A percentile compares a stretch with the other conserved stretches of the same genome.
phyloP scores from a whole-genome alignment of 306 rosid species.

The Pterocarpus santalinus region DNA sequence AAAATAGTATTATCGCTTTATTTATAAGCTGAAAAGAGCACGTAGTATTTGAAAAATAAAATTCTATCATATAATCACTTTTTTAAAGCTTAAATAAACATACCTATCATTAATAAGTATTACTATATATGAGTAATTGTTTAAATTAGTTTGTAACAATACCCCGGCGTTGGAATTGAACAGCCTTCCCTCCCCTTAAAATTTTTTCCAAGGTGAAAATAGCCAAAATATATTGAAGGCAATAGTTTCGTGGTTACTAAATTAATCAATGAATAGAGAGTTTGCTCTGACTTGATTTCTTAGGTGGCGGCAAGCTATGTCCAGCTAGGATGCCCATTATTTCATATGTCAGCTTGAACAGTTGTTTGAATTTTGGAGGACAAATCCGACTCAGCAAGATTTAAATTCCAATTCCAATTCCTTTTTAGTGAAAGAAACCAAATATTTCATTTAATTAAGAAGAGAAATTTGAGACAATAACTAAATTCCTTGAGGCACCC shows the following conservation, averaged over 20 bases:
- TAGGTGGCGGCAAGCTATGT: conserved; percentile 4
- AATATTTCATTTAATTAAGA: conserved; percentile 9
- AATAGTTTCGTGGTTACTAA: neutral
- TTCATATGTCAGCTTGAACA: conserved; percentile 43
- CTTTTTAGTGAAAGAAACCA: neutral
- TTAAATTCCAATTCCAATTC: conserved; percentile 44
- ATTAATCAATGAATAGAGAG: neutral
- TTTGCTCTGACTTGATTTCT: neutral
- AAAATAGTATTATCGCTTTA: too few species aligned
- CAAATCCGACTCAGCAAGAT: conserved; percentile 51
- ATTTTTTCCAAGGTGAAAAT: neutral
- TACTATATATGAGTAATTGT: neutral
- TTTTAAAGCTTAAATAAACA: neutral
- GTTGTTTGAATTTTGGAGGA: conserved; percentile 68
- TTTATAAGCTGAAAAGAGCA: too few species aligned
- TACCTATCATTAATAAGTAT: too few species aligned
- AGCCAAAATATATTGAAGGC: neutral
- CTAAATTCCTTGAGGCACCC: conserved; percentile 49
- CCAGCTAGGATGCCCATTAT: conserved; percentile 22
- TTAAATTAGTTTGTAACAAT: neutral
- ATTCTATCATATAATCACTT: too few species aligned
- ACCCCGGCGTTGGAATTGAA: neutral
- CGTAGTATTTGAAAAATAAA: too few species aligned
- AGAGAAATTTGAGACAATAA: conserved; percentile 44
- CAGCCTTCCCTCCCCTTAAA: neutral